A percentile compares a stretch with the other conserved stretches of the same genome.
phyloP scores from a whole-genome alignment of 192 early-diverging fungal species.

The Anaeromyces robustus region DNA sequence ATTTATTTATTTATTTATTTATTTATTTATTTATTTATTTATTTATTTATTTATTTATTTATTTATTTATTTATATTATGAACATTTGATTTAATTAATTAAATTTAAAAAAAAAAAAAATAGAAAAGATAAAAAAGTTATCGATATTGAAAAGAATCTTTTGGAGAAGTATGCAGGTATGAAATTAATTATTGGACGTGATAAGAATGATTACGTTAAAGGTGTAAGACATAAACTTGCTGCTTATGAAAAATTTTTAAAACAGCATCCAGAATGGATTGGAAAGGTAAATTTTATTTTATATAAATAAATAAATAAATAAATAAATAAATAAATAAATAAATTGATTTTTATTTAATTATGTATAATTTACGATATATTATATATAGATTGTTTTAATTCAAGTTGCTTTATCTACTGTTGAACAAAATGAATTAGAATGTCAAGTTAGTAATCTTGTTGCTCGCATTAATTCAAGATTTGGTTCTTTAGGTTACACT shows the following conservation, averaged over 20 bases:
- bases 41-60: too few species aligned
- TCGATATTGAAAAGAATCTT: constrained; percentile 15
- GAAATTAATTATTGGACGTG: constrained; percentile 31
- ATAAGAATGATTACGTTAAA: constrained; percentile 43
- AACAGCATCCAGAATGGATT: constrained; percentile 24
- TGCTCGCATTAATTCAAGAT: constrained; percentile 78
- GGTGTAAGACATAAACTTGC: constrained; percentile 37
- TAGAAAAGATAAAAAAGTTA: constrained; percentile 20
- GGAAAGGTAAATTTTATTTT: constrained; percentile 13
- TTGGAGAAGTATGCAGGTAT: constrained; percentile 27
- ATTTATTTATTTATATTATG: too few species aligned
- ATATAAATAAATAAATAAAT: background rate
- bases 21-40: too few species aligned
- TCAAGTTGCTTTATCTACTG: constrained; percentile 83
- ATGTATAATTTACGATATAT: too few species aligned
- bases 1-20: too few species aligned
- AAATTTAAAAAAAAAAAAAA: background rate
- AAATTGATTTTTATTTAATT: too few species aligned
- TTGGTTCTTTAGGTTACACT: constrained; percentile 75
- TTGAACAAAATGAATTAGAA: constrained; percentile 79
- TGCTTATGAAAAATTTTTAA: constrained; percentile 32
- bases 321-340: constrained; percentile 1
- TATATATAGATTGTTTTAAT: constrained; percentile 83
- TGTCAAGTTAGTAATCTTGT: constrained; percentile 80
- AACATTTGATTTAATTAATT: too few species aligned